Conservation (phyloP, 371 early-diverging fungal species). For the Mucor velutinosus region DNA sequence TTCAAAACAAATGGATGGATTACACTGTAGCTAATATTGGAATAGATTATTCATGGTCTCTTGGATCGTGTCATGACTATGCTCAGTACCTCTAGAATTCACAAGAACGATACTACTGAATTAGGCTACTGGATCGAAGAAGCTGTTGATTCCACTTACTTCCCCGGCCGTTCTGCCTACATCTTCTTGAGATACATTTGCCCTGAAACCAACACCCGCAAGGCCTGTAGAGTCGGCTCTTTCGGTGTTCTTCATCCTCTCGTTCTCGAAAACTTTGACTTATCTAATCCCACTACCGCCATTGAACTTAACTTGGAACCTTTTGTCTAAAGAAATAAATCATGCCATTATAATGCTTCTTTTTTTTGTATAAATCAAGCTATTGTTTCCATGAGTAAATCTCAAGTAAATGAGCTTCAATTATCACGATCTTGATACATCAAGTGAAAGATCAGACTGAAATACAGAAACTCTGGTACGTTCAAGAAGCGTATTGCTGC, state of each 20-base stretch:
- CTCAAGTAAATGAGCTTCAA: too few species aligned
- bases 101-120: slow-evolving; percentile 34
- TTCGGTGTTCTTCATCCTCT: slow-evolving; percentile 96
- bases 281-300: slow-evolving; percentile 85
- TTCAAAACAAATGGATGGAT: too few species aligned
- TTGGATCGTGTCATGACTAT: slow-evolving; percentile 90
- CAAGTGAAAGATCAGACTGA: too few species aligned
- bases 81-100: slow-evolving; percentile 62
- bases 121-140: slow-evolving; percentile 86
- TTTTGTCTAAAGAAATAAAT: slow-evolving; percentile 76
- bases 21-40: neutral
- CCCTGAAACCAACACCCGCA: slow-evolving; percentile 46
- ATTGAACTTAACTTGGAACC: slow-evolving; percentile 96
- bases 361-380: neutral
- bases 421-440: too few species aligned
- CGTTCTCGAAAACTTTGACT: slow-evolving; percentile 85
- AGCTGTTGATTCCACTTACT: slow-evolving; percentile 82
- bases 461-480: too few species aligned
- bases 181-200: slow-evolving; percentile 66
- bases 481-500: too few species aligned
- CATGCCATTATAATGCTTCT: neutral
- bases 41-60: slow-evolving; percentile 84
- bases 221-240: slow-evolving; percentile 69
- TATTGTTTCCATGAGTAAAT: too few species aligned
- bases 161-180: slow-evolving; percentile 92